These are phyloP conservation scores for Coriolopsis trogii DNA, from an alignment of 1,284 basidiomycete genomes.

Conservation along the genomic window DNA sequence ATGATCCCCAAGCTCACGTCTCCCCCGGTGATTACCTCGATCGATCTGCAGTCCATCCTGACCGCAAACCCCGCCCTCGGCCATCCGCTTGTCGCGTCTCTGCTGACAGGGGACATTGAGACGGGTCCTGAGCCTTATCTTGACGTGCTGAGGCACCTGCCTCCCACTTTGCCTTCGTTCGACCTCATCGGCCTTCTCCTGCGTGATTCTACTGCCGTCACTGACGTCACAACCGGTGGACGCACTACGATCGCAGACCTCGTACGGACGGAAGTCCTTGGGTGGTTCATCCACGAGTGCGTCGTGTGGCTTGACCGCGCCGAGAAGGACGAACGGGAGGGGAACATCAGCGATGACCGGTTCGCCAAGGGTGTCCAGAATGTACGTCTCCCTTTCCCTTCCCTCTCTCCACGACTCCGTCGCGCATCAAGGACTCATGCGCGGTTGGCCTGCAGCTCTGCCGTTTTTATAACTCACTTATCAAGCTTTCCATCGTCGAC, in stretches of 20 bases:
- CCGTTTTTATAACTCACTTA: constrained; percentile 72
- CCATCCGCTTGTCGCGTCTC: constrained; percentile 59
- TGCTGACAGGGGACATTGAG: constrained; percentile 41
- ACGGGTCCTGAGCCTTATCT: constrained; percentile 51
- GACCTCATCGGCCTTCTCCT: constrained; percentile 70
- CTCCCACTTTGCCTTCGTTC: constrained; percentile 71
- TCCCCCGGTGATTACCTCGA: constrained; percentile 63
- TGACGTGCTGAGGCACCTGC: constrained; percentile 58
- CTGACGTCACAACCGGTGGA: constrained; percentile 41
- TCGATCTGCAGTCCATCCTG: constrained; percentile 66
- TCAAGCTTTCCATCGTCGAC: constrained; percentile 65
- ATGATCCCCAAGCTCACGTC: constrained; percentile 48
- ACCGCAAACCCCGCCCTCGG: constrained; percentile 70
- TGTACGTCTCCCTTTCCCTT: constrained; percentile 43
- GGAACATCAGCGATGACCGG: constrained; percentile 68
- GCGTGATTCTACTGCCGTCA: constrained; percentile 54
- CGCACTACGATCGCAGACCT: constrained; percentile 64
- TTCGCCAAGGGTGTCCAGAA: constrained; percentile 69
- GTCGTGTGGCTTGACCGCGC: constrained; percentile 69
- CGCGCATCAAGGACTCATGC: not conserved
- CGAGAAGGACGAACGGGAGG: constrained; percentile 65
- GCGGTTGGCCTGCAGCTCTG: constrained; percentile 57
- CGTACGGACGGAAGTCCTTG: constrained; percentile 63
- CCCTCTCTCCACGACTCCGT: not conserved
- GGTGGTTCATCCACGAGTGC: constrained; percentile 65